Evolutionary conservation across 306 rosid species (phyloP).

Genomic region (peach (Prunus persica)): DNA sequence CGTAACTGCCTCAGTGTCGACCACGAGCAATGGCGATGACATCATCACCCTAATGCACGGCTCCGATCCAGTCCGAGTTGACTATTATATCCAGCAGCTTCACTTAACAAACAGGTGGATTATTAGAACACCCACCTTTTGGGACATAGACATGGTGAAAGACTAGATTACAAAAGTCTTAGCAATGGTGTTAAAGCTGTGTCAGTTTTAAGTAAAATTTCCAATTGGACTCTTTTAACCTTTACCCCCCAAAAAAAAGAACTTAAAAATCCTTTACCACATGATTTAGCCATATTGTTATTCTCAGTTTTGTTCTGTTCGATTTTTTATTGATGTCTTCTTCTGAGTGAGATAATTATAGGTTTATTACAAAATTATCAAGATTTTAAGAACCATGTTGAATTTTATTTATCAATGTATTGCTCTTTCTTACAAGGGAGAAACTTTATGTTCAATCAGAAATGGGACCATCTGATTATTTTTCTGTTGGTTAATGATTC

Average conservation of each 20-base stretch:
- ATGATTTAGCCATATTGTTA: not conserved
- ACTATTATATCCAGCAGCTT: not conserved
- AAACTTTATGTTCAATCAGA: not conserved
- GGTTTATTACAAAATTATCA: not conserved
- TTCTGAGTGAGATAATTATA: not conserved
- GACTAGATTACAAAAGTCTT: not conserved
- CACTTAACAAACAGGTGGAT: not conserved
- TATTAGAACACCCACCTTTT: not conserved
- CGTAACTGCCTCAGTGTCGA: no score
- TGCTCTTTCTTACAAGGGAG: not conserved
- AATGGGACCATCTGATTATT: slow-evolving; percentile 8
- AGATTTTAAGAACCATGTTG: not conserved
- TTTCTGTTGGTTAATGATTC: slow-evolving; percentile 25
- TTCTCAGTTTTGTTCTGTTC: not conserved
- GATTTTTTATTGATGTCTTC: not conserved
- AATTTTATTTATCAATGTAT: not conserved
- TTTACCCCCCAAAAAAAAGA: not conserved
- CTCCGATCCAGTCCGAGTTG: slow-evolving; percentile 83
- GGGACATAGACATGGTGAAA: not conserved
- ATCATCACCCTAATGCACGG: slow-evolving; percentile 67
- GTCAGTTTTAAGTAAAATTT: not conserved
- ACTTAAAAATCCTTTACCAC: not conserved
- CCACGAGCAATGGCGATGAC: no score
- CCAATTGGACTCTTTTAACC: not conserved
- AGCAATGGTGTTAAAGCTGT: not conserved